Evolutionary conservation across 768 basidiomycete species (phyloP).

Genomic region (Boletus sp.): DNA sequence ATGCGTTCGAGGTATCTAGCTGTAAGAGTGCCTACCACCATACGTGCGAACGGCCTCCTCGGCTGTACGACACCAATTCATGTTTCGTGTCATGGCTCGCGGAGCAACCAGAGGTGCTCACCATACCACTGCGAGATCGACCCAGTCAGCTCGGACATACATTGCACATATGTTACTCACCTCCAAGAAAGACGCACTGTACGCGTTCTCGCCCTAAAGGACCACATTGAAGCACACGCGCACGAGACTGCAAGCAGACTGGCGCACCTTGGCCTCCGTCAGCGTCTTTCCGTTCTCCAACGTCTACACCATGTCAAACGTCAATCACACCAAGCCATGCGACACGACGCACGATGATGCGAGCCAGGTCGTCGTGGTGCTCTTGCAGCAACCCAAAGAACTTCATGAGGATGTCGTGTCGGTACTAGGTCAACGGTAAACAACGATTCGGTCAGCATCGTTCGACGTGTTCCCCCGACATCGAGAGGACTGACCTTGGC

Average conservation of each 20-base stretch:
- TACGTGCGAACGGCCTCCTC: slow-evolving; percentile 92
- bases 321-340: not conserved
- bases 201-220: slow-evolving; percentile 72
- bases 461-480: not conserved
- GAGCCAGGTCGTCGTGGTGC: slow-evolving; percentile 82
- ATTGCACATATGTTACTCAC: slow-evolving; percentile 37
- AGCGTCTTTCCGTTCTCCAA: slow-evolving; percentile 95
- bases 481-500: slow-evolving; percentile 58
- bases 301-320: slow-evolving; percentile 49
- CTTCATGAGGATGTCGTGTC: slow-evolving; percentile 82
- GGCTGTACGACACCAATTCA: slow-evolving; percentile 44
- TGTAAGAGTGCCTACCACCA: slow-evolving; percentile 56
- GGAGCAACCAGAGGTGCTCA: slow-evolving; percentile 28
- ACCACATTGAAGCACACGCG: not conserved
- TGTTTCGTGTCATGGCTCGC: not conserved
- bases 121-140: slow-evolving; percentile 69
- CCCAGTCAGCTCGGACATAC: slow-evolving; percentile 1
- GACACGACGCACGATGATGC: slow-evolving; percentile 67
- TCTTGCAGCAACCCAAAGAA: slow-evolving; percentile 77
- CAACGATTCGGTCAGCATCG: not conserved
- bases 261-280: slow-evolving; percentile 68
- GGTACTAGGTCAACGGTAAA: slow-evolving; percentile 43
- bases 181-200: slow-evolving; percentile 85
- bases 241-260: not conserved
- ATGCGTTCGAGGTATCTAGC: not conserved